phyloP scores from a whole-genome alignment of 2,329 filamentous ascomycete species.

The Colletotrichum costaricense region DNA sequence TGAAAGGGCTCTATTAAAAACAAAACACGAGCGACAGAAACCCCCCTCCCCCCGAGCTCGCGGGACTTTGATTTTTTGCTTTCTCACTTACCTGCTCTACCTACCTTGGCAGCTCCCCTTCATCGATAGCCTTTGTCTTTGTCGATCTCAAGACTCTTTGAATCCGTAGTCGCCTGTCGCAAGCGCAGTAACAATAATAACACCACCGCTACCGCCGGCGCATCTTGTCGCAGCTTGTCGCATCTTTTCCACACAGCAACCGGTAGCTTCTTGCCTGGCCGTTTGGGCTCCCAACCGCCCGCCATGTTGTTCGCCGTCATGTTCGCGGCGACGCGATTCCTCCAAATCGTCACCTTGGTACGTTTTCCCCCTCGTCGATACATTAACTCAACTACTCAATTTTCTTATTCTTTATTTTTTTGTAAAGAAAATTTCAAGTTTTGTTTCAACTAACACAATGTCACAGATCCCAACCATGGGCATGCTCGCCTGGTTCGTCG shows the following conservation, averaged over 20 bases:
- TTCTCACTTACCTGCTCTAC: not conserved
- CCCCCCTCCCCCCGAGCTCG: too few relatives aligned
- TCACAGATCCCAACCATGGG: constrained; percentile 71
- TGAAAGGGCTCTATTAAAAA: not conserved
- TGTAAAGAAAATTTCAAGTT: too few relatives aligned
- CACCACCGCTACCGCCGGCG: not conserved
- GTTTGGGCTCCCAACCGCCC: constrained; percentile 35
- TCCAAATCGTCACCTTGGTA: constrained; percentile 73
- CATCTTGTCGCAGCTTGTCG: constrained; percentile 4
- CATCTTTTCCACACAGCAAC: not conserved
- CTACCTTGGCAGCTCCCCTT: not conserved
- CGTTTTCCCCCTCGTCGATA: constrained; percentile 38
- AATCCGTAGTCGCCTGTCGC: not conserved
- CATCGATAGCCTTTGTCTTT: not conserved
- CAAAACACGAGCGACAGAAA: not conserved
- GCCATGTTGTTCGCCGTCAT: constrained; percentile 72
- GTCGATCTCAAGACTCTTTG: not conserved
- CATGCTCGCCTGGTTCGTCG: constrained; percentile 75
- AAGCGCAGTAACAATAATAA: not conserved
- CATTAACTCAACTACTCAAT: not conserved
- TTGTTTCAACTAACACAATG: not conserved
- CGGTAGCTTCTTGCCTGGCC: not conserved
- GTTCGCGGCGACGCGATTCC: constrained; percentile 72
- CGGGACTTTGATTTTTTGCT: not conserved
- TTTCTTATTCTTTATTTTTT: too few relatives aligned